Evolutionary conservation across 352 stramenopile genomes (phyloP), one percentile per base, ranked within the genome.

Genomic region (Saprolegnia diclina): DNA sequence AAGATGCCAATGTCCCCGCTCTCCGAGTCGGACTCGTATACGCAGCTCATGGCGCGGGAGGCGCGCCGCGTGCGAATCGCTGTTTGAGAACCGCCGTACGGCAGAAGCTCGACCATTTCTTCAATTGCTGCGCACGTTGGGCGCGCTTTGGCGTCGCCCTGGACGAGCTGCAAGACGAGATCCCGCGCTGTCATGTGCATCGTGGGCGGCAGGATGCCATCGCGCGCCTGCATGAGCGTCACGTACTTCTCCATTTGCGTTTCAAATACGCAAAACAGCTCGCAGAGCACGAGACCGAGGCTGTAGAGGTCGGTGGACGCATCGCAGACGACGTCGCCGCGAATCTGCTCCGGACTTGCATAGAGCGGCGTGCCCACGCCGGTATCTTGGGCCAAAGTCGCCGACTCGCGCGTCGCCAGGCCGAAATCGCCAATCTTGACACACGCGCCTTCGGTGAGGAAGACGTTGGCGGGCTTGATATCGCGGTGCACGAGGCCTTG

Each of bases 381-480:
- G 22, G 80, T 78, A 7, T 93, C 97, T 24, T 89, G 77, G 3
- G 26, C 56, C 38, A 21, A 16, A 18, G 32, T 13, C 7, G 18
- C 7, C 19, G 29, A 21, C 13, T 35, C 86, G 65, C 88, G 87
- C 67, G 89, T 91, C 9, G 85, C 85, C 24, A 93, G 64, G 5
- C 85, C 85, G 65, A 93, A 93, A 74, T 93, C 85, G 26, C 83
- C 85, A 65, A 93, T 92, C 72, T 92, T 92, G 21, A 93, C 83
- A 52, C 78, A 86, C 1, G 77, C 88, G 55, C 88, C 79, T 22
- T 76, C 76, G 0, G 83, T 92, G 38, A 93, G 79, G 54, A 93
- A 93, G 35, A 93, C 76, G 53, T 93, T 93, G 16, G 85, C 82
- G 0, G 85, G 85, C 44, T 93, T 93, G 66, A 93, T 89, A 53